Base-by-base conservation (phyloP, 2,329 filamentous ascomycete species). In the Penicillium sp. region DNA sequence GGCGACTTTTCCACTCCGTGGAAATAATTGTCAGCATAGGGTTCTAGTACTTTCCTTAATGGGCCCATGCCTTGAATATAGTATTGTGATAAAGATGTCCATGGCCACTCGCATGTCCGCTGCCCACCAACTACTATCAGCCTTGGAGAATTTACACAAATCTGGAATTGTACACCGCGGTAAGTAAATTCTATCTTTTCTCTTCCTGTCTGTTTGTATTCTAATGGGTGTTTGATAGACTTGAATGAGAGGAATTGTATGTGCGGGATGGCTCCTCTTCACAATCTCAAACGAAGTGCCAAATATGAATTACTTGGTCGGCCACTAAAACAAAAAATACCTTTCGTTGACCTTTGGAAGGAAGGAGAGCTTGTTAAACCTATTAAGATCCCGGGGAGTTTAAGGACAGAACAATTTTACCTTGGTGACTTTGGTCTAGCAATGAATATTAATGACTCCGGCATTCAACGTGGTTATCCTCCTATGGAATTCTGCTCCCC, bases 401-500 rank as follows among this genome's bases (percentile, higher is more conserved):
- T 68, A 38, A 58, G 61, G 47, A 65, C 59, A 47, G 65, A 65
- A 0, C 57, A 64, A 55, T 64, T 68, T 49, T 66, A 68, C 61
- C 65, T 69, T 42, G 58, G 64, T 49, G 68, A 70, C 57, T 70
- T 68, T 57, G 64, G 65, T 47, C 53, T 65, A 51, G 57, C 64
- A 2, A 65, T 63, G 60, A 64, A 65, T 58, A 9, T 68, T 33
- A 56, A 49, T 50, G 58, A 64, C 18, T 20, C 52, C 11, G 40
- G 40, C 2, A 60, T 45, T 48, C 56, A 55, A 58, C 30, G n/a
- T 21, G 59, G 53, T 28, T 58, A 61, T 16, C 64, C 62, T 51
- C 55, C 47, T 26, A 47, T 59, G 43, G 65, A 60, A 30, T n/a
- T 50, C 57, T 67, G 66, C 52, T 66, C 66, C 12, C 64, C 64